A percentile compares a stretch with the other conserved stretches of the same genome.
Evolutionary conservation across 1,284 basidiomycete species (phyloP).

Genomic region (Moniliella sp.): DNA sequence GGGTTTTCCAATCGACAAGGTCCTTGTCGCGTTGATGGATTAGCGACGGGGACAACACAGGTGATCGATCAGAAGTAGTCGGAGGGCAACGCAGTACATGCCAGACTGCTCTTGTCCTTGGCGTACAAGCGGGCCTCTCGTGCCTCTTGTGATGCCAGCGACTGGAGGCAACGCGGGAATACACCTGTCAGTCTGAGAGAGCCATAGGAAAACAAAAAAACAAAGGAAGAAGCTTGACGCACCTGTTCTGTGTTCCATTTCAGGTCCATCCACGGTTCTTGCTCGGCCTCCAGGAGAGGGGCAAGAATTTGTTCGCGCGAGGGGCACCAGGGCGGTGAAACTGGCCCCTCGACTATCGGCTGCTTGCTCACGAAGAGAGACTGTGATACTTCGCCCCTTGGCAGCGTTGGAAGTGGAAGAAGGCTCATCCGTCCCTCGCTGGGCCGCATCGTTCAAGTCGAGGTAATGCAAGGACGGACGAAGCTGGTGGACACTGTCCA

Average conservation of each 20-base stretch:
- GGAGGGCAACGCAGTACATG: conserved; percentile 13
- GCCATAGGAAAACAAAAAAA: background rate
- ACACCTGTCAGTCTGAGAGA: background rate
- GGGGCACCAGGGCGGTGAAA: conserved; percentile 5
- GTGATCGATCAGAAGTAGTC: too few species aligned
- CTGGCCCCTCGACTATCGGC: conserved; percentile 5
- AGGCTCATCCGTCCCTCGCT: conserved; percentile 14
- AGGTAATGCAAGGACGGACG: conserved; percentile 31
- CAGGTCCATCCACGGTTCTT: conserved; percentile 25
- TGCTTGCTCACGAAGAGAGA: conserved; percentile 12
- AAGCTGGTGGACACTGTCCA: conserved; percentile 21
- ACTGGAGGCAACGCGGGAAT: too few species aligned
- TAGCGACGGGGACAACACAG: too few species aligned
- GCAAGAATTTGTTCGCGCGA: conserved; percentile 12
- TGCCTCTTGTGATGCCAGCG: conserved; percentile 8
- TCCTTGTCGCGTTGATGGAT: too few species aligned
- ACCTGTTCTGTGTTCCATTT: conserved; percentile 14
- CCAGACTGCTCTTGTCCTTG: conserved; percentile 7
- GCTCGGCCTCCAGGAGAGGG: conserved; percentile 21
- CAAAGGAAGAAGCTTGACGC: conserved; percentile 1
- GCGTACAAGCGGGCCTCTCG: conserved; percentile 17
- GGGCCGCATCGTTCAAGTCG: conserved; percentile 12
- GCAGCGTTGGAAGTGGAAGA: background rate
- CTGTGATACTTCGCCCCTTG: conserved; percentile 10
- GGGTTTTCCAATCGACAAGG: too few species aligned